Percentiles rank a stretch among this genome's conserved stretches.
Conservation (phyloP, 2,329 filamentous ascomycete species). For the Cladosporium colombiae region DNA sequence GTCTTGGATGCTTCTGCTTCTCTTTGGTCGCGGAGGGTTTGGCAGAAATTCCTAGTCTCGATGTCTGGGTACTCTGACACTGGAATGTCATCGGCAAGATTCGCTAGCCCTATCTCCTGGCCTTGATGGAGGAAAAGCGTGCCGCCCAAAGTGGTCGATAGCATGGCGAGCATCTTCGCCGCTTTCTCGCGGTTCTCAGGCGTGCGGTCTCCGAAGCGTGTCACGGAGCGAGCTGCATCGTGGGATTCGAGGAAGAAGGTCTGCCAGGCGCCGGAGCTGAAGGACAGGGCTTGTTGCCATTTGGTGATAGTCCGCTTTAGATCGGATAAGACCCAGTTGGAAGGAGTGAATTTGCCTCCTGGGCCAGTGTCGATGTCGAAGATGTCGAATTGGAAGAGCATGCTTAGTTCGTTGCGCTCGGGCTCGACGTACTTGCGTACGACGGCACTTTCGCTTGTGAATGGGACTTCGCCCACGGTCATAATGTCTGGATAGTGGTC, state of each 20-base stretch:
- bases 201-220: conserved; percentile 54
- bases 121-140: conserved; percentile 67
- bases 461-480: conserved; percentile 54
- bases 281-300: conserved; percentile 61
- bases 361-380: conserved; percentile 56
- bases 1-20: conserved; percentile 12
- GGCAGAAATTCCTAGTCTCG: conserved; percentile 53
- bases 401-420: conserved; percentile 59
- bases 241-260: conserved; percentile 66
- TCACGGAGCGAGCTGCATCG: conserved; percentile 61
- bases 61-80: conserved; percentile 49
- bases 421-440: conserved; percentile 55
- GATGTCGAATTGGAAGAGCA: conserved; percentile 71
- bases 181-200: conserved; percentile 50
- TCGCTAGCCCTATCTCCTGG: conserved; percentile 65
- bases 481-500: conserved; percentile 50
- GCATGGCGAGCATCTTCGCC: conserved; percentile 55
- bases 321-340: conserved; percentile 45
- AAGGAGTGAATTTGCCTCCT: conserved; percentile 48
- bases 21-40: conserved; percentile 41
- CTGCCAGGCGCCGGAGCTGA: conserved; percentile 59
- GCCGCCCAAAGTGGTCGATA: conserved; percentile 21
- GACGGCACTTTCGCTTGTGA: conserved; percentile 47
- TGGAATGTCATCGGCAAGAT: conserved; percentile 39
- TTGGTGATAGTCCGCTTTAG: conserved; percentile 56